phyloP scores from a whole-genome alignment of 2,329 filamentous ascomycete genomes.

The Alternaria angustiovoidea region DNA sequence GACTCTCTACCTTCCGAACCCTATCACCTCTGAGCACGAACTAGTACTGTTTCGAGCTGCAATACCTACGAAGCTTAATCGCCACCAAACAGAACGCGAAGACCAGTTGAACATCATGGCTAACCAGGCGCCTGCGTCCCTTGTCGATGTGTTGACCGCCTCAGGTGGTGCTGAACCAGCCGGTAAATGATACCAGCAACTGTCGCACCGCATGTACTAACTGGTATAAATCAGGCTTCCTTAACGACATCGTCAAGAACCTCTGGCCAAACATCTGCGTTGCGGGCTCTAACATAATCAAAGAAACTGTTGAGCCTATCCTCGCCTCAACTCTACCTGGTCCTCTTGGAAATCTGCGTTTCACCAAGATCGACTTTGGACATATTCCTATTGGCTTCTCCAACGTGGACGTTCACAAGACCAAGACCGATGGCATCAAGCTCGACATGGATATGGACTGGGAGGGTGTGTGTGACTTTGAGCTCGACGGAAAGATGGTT shows the following conservation, averaged over 20 bases:
- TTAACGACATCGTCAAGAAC: conserved; percentile 59
- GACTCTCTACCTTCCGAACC: neutral
- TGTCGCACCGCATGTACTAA: neutral
- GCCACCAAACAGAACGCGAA: neutral
- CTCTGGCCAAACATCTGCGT: conserved; percentile 61
- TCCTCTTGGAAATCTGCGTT: conserved; percentile 54
- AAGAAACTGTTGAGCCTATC: conserved; percentile 60
- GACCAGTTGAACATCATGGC: conserved; percentile 10
- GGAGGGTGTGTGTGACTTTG: conserved; percentile 58
- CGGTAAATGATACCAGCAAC: conserved; percentile 29
- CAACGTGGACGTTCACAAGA: conserved; percentile 58
- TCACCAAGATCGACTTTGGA: conserved; percentile 59
- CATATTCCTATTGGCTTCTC: conserved; percentile 52
- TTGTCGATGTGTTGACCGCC: conserved; percentile 53
- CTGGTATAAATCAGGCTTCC: conserved; percentile 46
- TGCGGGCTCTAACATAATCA: conserved; percentile 55
- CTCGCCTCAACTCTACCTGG: conserved; percentile 57
- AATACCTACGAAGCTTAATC: neutral
- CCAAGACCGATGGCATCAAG: conserved; percentile 56
- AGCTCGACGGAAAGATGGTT: conserved; percentile 57
- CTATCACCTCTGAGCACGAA: neutral
- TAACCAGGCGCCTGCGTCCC: conserved; percentile 18
- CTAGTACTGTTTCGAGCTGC: neutral
- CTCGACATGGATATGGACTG: conserved; percentile 59
- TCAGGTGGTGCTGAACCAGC: conserved; percentile 54